A percentile compares a stretch with the other conserved stretches of the same genome.
Evolutionary conservation across 495 filamentous ascomycete genomes (phyloP).

Genomic region (Trichoderma erinaceum): DNA sequence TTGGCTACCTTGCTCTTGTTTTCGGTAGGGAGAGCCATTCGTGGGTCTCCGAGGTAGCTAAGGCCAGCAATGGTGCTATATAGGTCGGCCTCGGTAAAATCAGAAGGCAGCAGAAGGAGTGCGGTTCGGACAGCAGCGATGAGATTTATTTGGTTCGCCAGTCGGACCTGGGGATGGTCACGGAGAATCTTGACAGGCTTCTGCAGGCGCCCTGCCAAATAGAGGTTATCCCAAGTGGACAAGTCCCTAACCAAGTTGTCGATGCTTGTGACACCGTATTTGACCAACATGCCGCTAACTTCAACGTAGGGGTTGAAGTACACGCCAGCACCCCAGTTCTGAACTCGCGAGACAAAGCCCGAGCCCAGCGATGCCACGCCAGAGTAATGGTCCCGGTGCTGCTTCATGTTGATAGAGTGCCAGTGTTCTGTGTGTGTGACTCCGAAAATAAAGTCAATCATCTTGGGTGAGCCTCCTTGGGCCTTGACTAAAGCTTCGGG

Average conservation of each 20-base stretch:
- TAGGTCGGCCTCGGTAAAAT: slow-evolving; percentile 80
- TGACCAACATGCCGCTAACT: slow-evolving; percentile 93
- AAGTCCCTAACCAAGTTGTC: slow-evolving; percentile 82
- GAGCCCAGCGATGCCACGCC: slow-evolving; percentile 78
- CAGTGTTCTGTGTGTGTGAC: slow-evolving; percentile 94
- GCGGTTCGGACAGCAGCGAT: slow-evolving; percentile 86
- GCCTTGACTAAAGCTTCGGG: slow-evolving; percentile 70
- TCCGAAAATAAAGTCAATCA: slow-evolving; percentile 98
- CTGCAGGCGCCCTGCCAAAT: slow-evolving; percentile 88
- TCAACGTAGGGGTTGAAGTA: slow-evolving; percentile 97
- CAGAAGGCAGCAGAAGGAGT: slow-evolving; percentile 72
- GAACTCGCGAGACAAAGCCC: slow-evolving; percentile 70
- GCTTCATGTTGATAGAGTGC: slow-evolving; percentile 83
- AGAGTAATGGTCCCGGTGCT: slow-evolving; percentile 92
- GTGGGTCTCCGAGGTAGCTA: slow-evolving; percentile 88
- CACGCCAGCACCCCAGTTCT: slow-evolving; percentile 90
- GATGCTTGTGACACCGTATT: slow-evolving; percentile 93
- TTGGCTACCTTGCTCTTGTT: slow-evolving; percentile 90
- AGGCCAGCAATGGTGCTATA: slow-evolving; percentile 87
- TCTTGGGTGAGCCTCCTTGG: slow-evolving; percentile 81
- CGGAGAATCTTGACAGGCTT: slow-evolving; percentile 97
- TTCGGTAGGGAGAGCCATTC: slow-evolving; percentile 82
- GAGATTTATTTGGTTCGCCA: slow-evolving; percentile 93
- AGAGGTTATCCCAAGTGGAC: slow-evolving; percentile 83
- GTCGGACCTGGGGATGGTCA: slow-evolving; percentile 81